Evolutionary conservation across 306 rosid genomes (phyloP).

Genomic region (Begonia fuchsioides): DNA sequence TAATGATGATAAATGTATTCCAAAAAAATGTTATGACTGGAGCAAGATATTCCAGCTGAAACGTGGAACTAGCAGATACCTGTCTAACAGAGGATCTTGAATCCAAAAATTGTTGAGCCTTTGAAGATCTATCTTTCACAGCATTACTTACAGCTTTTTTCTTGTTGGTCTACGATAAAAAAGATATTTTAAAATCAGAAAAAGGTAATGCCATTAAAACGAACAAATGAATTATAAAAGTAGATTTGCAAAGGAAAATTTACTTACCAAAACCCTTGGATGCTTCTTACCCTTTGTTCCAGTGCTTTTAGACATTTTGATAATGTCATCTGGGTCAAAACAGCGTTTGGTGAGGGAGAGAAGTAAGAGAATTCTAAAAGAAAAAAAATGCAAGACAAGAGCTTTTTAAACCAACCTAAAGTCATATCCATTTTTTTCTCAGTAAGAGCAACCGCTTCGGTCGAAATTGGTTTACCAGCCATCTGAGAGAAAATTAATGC

Average conservation of each 20-base stretch:
- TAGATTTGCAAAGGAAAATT: background rate
- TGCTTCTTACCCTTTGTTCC: slow-evolving; percentile 23
- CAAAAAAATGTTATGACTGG: background rate
- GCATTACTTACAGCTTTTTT: slow-evolving; percentile 27
- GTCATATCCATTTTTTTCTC: slow-evolving; percentile 99
- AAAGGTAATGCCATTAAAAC: background rate
- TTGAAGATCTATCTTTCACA: slow-evolving; percentile 50
- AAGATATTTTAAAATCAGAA: background rate
- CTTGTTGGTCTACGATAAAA: slow-evolving; percentile 42
- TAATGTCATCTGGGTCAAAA: slow-evolving; percentile 50
- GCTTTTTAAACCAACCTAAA: slow-evolving; percentile 29
- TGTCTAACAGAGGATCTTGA: slow-evolving; percentile 74
- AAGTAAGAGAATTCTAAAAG: background rate
- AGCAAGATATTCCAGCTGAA: too few species aligned
- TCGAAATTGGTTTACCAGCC: slow-evolving; percentile 68
- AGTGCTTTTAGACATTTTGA: slow-evolving; percentile 55
- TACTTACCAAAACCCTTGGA: slow-evolving; percentile 41
- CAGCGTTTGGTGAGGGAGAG: background rate
- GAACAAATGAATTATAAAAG: background rate
- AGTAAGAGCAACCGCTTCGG: slow-evolving; percentile 65
- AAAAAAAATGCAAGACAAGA: background rate
- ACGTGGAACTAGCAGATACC: slow-evolving; percentile 15
- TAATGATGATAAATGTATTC: slow-evolving; percentile 10
- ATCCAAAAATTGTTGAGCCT: slow-evolving; percentile 43
- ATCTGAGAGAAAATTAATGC: slow-evolving; percentile 22